Conservation (phyloP, 2,329 filamentous ascomycete genomes). For the Biscogniauxia sp. region DNA sequence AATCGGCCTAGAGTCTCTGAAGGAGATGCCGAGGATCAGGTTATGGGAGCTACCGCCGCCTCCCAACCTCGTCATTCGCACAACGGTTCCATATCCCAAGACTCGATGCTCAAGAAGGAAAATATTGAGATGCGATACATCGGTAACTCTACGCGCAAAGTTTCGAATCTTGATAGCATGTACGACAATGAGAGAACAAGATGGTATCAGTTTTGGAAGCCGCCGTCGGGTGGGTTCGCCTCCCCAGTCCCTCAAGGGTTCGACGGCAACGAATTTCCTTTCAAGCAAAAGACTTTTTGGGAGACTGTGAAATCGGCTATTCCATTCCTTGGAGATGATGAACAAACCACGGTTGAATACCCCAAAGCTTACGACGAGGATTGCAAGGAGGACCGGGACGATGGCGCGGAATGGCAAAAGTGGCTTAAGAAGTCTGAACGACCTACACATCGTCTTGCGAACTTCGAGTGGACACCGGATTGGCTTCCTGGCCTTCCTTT, state of each 20-base stretch:
- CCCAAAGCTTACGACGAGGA: conserved; percentile 61
- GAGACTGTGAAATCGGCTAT: conserved; percentile 48
- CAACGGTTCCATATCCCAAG: conserved; percentile 39
- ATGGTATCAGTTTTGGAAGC: conserved; percentile 66
- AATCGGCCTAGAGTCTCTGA: conserved; percentile 14
- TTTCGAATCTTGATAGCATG: conserved; percentile 49
- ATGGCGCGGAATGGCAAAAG: conserved; percentile 72
- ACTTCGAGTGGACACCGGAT: conserved; percentile 48
- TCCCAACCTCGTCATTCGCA: conserved; percentile 32
- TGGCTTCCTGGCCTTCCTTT: conserved; percentile 81
- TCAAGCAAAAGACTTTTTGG: conserved; percentile 48
- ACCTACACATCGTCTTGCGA: conserved; percentile 76
- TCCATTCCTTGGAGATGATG: conserved; percentile 47
- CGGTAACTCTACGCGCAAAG: conserved; percentile 53
- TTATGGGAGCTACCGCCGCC: conserved; percentile 29
- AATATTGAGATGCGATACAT: conserved; percentile 32
- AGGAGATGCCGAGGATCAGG: conserved; percentile 23
- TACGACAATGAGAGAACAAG: conserved; percentile 43
- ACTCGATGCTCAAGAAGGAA: conserved; percentile 36
- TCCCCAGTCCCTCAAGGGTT: conserved; percentile 59
- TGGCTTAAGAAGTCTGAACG: conserved; percentile 81
- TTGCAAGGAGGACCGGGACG: conserved; percentile 55
- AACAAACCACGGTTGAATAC: conserved; percentile 53
- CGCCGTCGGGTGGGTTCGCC: conserved; percentile 58
- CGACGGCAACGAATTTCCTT: conserved; percentile 44